Evolutionary conservation across 352 stramenopile genomes (phyloP).

Genomic region (Pythium apleroticum): DNA sequence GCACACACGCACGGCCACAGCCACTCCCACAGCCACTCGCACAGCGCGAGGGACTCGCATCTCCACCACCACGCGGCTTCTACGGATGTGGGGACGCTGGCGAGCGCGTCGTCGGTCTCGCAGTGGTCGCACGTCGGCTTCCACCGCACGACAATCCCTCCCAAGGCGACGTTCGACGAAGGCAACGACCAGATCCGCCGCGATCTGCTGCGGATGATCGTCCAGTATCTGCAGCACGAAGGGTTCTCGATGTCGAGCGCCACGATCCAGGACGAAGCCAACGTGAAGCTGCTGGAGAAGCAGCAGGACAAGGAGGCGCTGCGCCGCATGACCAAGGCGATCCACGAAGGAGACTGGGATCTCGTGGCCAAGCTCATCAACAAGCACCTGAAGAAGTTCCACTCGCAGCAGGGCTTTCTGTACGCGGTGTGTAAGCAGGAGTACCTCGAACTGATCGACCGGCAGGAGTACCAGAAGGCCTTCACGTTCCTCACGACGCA

Average conservation of each 20-base stretch:
- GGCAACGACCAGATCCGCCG: constrained; percentile 75
- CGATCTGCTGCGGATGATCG: constrained; percentile 84
- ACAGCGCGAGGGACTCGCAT: neutral
- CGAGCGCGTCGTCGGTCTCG: neutral
- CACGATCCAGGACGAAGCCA: constrained; percentile 87
- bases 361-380: constrained; percentile 77
- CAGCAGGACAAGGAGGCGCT: constrained; percentile 75
- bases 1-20: neutral
- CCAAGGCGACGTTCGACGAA: constrained; percentile 79
- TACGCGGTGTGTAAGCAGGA: constrained; percentile 90
- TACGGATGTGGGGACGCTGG: neutral
- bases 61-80: constrained; percentile 18
- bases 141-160: constrained; percentile 80
- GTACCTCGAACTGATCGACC: constrained; percentile 87
- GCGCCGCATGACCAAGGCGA: constrained; percentile 64
- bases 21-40: constrained; percentile 4
- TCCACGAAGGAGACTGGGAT: constrained; percentile 87
- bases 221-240: constrained; percentile 84
- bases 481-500: constrained; percentile 90
- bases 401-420: constrained; percentile 84
- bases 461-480: constrained; percentile 88
- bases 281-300: constrained; percentile 76
- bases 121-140: constrained; percentile 81
- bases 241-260: constrained; percentile 77
- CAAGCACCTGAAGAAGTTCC: constrained; percentile 84